Conservation (phyloP, 345 rosid species). For the Citropsis articulata region DNA sequence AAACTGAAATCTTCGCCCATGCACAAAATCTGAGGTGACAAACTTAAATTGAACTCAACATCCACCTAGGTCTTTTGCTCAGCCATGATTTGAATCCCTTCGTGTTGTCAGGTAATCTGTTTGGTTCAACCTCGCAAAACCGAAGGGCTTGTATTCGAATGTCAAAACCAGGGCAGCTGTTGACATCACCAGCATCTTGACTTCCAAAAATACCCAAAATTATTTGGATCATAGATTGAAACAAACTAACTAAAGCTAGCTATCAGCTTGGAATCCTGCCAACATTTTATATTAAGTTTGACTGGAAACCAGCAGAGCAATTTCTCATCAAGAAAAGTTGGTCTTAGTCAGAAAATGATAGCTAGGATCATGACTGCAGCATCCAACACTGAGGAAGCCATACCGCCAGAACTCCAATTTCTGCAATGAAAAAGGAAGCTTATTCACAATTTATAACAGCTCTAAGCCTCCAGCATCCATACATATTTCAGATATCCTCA, state of each 20-base stretch:
- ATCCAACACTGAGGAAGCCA: slow-evolving; percentile 7
- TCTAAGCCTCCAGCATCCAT: slow-evolving; percentile 18
- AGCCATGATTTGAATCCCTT: too few relatives aligned
- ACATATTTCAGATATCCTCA: slow-evolving; percentile 21
- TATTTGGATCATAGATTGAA: background rate
- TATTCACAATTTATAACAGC: slow-evolving; percentile 21
- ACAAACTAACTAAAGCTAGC: background rate
- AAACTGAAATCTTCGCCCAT: too few relatives aligned
- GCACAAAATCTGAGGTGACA: too few relatives aligned
- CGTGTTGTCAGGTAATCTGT: background rate
- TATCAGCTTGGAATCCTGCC: background rate
- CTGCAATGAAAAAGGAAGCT: slow-evolving; percentile 12
- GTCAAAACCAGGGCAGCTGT: background rate
- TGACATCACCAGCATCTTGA: background rate
- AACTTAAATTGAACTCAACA: too few relatives aligned
- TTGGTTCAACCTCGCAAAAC: background rate
- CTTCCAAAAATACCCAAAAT: background rate
- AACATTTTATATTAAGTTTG: background rate
- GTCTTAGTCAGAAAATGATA: background rate
- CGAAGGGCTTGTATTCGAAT: background rate
- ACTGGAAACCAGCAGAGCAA: background rate
- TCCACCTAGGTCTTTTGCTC: too few relatives aligned
- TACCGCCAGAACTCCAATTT: slow-evolving; percentile 5
- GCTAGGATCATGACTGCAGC: background rate
- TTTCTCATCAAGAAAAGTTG: background rate